These are phyloP conservation scores for Scedosporium apiospermum DNA, from an alignment of 2,329 filamentous ascomycete species.

Conservation along the genomic window DNA sequence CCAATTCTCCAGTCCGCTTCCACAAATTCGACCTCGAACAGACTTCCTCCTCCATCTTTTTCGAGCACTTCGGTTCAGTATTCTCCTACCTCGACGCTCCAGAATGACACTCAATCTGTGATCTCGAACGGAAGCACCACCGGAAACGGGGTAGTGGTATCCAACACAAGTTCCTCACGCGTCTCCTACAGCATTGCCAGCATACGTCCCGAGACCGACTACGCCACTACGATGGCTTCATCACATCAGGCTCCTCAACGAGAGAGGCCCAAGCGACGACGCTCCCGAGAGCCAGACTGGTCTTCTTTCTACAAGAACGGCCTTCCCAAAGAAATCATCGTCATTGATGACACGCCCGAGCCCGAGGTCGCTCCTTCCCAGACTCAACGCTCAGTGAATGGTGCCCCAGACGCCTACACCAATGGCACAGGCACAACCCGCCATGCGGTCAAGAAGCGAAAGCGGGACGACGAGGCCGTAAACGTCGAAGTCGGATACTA, in stretches of 20 bases:
- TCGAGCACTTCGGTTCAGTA: slow-evolving; percentile 6
- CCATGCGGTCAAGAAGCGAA: slow-evolving; percentile 65
- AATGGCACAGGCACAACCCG: slow-evolving; percentile 20
- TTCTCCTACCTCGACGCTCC: background rate
- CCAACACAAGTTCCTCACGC: slow-evolving; percentile 17
- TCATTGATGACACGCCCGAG: slow-evolving; percentile 67
- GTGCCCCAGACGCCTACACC: slow-evolving; percentile 6
- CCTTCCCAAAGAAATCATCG: slow-evolving; percentile 73
- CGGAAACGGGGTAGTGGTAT: background rate
- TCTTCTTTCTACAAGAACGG: slow-evolving; percentile 74
- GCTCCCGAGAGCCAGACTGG: slow-evolving; percentile 65
- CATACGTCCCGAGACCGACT: slow-evolving; percentile 9
- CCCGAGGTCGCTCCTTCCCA: slow-evolving; percentile 26
- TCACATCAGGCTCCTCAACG: slow-evolving; percentile 4
- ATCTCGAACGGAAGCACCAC: slow-evolving; percentile 1
- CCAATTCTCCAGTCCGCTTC: slow-evolving; percentile 26
- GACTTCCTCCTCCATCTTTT: slow-evolving; percentile 22
- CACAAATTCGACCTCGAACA: slow-evolving; percentile 22
- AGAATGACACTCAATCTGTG: slow-evolving; percentile 4
- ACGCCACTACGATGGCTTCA: background rate
- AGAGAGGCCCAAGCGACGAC: slow-evolving; percentile 37
- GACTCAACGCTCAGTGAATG: background rate
- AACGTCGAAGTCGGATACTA: slow-evolving; percentile 60
- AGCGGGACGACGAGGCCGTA: slow-evolving; percentile 47
- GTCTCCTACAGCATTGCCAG: slow-evolving; percentile 10